Base-by-base conservation (phyloP, 495 filamentous ascomycete species). In the Astrothelium macrocarpum region DNA sequence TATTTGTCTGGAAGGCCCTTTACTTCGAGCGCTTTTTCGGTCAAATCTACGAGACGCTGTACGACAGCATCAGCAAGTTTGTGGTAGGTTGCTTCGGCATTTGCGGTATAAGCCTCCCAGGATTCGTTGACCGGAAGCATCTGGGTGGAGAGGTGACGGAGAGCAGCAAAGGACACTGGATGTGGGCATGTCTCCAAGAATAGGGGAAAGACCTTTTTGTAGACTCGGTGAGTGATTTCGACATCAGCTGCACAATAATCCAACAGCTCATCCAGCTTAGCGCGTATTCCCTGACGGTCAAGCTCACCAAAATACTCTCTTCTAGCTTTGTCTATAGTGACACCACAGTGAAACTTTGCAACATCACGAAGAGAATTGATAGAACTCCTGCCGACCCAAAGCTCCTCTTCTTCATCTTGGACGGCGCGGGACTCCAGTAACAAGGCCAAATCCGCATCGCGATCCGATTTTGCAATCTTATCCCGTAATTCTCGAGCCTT, bases 171-270 rank as follows among this genome's bases (percentile, higher is more conserved):
- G 74, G 91, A 97, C 65, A 97, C 94, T 1, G 94, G 95, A 76
- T 99, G 95, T 2, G 95, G 93, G 68, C 94, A 97, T 34, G 88
- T 86, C 34, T 88, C 77, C 12, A 97, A 78, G 71, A 95, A 99
- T 56, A 86, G 84, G 1, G 91, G 90, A 59, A 99, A 94, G 1
- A 97, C 90, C 61, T 88, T 89, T 72, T 88, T 87, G 75, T 90
- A 99, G 4, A 99, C 91, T 43, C 86, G 84, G 71, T 97, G 95
- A 0, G 94, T 97, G 66, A 95, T 85, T 34, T 85, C 86, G 34
- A 97, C 93, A 80, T 99, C 94, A 1, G 91, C 90, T 25, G 95
- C 95, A 71, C 94, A 99, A 75, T 99, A 99, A 71, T 93, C 88
- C 56, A 99, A 78, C 11, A 98, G 79, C 66, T 94, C 86, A 60